Evolutionary conservation across 495 filamentous ascomycete species (phyloP).

Genomic region (Tuber indicum): DNA sequence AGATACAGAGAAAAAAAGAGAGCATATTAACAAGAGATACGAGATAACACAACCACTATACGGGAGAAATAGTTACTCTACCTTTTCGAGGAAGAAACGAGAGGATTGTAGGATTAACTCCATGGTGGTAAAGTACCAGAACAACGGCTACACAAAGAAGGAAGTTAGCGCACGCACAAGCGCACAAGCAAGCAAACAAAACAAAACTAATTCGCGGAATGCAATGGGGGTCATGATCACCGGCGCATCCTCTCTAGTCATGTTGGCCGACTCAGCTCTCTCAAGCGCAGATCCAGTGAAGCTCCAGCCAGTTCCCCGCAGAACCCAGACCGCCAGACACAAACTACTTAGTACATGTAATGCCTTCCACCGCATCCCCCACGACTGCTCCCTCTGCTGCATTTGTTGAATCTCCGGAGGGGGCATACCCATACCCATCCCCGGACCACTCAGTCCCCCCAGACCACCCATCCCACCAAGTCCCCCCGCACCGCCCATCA

Average conservation of each 20-base stretch:
- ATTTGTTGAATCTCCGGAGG: conserved; percentile 24
- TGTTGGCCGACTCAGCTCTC: conserved; percentile 20
- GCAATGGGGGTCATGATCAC: conserved; percentile 17
- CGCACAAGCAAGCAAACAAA: neutral
- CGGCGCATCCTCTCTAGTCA: conserved; percentile 32
- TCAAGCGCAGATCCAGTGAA: conserved; percentile 34
- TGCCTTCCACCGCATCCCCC: conserved; percentile 36
- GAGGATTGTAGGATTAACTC: conserved; percentile 39
- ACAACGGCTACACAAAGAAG: conserved; percentile 29
- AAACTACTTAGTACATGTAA: conserved; percentile 32
- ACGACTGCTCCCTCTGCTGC: conserved; percentile 20
- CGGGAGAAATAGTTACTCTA: conserved; percentile 4
- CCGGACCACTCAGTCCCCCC: conserved; percentile 27
- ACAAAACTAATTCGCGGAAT: neutral
- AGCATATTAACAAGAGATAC: conserved; percentile 12
- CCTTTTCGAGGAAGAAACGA: conserved; percentile 40
- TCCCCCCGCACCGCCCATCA: conserved; percentile 28
- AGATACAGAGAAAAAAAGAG: neutral
- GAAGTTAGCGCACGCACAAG: neutral
- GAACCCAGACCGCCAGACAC: conserved; percentile 30
- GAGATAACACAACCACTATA: neutral
- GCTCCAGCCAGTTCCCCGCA: conserved; percentile 18
- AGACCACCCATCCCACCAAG: conserved; percentile 20
- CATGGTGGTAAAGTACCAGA: conserved; percentile 42
- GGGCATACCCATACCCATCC: conserved; percentile 31